These are phyloP conservation scores for Magnolia changhungtana DNA, from an alignment of 164 flowering plant species.

Conservation along the genomic window DNA sequence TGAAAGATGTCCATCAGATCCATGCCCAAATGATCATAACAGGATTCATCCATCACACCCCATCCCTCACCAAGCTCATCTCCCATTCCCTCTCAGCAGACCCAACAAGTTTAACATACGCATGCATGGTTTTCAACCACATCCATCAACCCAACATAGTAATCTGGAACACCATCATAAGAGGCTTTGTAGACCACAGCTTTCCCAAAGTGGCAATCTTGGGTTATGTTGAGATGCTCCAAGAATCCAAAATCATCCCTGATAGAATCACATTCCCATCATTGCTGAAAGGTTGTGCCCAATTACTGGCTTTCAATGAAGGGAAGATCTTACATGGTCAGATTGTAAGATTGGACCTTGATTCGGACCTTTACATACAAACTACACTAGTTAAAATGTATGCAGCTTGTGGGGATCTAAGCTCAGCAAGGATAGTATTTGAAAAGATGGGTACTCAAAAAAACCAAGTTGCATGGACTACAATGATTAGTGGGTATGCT, in stretches of 20 bases:
- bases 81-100: conserved; percentile 17
- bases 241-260: conserved; percentile 3
- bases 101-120: conserved; percentile 13
- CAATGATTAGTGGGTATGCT: conserved; percentile 9
- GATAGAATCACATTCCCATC: conserved; percentile 12
- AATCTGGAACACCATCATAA: conserved; percentile 31
- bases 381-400: conserved; percentile 10
- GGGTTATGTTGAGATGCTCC: conserved; percentile 15
- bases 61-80: conserved; percentile 11
- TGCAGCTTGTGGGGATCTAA: conserved; percentile 17
- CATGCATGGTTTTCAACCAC: conserved; percentile 19
- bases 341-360: not conserved
- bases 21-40: conserved; percentile 13
- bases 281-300: conserved; percentile 9
- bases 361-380: conserved; percentile 3
- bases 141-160: conserved; percentile 22
- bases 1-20: conserved; percentile 16
- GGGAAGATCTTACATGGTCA: conserved; percentile 13
- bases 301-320: not conserved
- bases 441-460: conserved; percentile 8
- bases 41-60: conserved; percentile 16
- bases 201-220: conserved; percentile 10
- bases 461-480: conserved; percentile 12
- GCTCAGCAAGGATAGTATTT: conserved; percentile 9
- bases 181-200: conserved; percentile 6